These are phyloP conservation scores for Ascochyta pisi DNA, from an alignment of 2,329 filamentous ascomycete genomes.

Conservation along the genomic window DNA sequence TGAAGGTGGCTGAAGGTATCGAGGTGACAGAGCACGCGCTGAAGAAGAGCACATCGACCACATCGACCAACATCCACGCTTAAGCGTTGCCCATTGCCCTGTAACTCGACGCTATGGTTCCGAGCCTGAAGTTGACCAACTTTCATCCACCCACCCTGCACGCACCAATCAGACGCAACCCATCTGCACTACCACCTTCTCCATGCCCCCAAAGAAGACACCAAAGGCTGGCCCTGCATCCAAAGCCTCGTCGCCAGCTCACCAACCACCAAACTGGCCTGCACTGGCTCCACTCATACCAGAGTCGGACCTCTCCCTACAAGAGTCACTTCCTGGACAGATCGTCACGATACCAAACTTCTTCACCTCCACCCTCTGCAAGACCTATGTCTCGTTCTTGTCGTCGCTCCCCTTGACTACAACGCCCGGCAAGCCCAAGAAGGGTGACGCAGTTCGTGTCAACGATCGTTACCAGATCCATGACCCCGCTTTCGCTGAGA, in stretches of 20 bases:
- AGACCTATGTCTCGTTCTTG: conserved; percentile 77
- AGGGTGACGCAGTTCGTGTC: conserved; percentile 80
- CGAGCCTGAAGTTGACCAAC: background rate
- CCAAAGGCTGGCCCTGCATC: conserved; percentile 22
- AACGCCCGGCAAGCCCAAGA: conserved; percentile 79
- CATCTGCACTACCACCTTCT: background rate
- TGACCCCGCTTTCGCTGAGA: conserved; percentile 75
- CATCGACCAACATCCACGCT: background rate
- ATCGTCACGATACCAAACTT: conserved; percentile 77
- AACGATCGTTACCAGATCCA: conserved; percentile 89
- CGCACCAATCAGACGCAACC: background rate
- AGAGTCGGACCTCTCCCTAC: conserved; percentile 66
- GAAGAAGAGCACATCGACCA: background rate
- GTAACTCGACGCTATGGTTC: background rate
- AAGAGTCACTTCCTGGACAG: conserved; percentile 66
- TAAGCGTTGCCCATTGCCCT: background rate
- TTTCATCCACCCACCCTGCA: background rate
- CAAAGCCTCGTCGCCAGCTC: conserved; percentile 8
- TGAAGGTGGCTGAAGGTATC: too few relatives aligned
- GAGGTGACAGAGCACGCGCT: background rate
- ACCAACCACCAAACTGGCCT: conserved; percentile 69
- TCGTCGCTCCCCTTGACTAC: conserved; percentile 74
- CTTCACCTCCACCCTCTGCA: conserved; percentile 77
- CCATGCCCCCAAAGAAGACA: conserved; percentile 45
- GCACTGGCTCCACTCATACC: conserved; percentile 72